Percentiles rank a stretch among this genome's conserved stretches.
These are phyloP conservation scores for Juglanconis sp. DNA, from an alignment of 2,329 filamentous ascomycete genomes.

Conservation along the genomic window DNA sequence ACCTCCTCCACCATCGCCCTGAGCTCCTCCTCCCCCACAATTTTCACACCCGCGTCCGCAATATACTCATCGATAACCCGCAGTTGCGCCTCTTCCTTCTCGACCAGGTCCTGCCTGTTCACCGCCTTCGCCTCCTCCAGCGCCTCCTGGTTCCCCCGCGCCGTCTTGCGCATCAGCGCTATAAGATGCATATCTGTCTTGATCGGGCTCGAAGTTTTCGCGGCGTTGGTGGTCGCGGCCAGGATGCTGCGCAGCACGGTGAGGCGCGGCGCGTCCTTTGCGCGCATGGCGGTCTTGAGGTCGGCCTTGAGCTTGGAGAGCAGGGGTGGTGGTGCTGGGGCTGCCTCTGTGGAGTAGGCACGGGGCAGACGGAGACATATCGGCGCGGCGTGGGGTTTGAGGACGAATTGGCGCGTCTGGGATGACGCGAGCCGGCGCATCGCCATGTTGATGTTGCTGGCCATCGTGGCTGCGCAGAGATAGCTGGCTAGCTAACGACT, in stretches of 20 bases:
- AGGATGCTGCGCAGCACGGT: constrained; percentile 67
- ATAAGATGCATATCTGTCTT: constrained; percentile 68
- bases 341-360: constrained; percentile 32
- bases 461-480: background rate
- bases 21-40: constrained; percentile 57
- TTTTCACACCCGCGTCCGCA: constrained; percentile 55
- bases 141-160: constrained; percentile 55
- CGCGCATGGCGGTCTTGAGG: constrained; percentile 64
- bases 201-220: constrained; percentile 68
- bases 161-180: constrained; percentile 62
- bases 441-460: constrained; percentile 8
- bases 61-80: constrained; percentile 64
- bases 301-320: constrained; percentile 56
- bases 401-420: constrained; percentile 2
- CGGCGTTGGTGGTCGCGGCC: constrained; percentile 69
- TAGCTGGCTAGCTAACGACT: background rate
- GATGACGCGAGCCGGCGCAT: constrained; percentile 11
- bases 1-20: constrained; percentile 48
- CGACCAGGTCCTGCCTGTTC: constrained; percentile 64
- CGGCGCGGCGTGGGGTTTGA: constrained; percentile 5
- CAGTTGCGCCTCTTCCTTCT: constrained; percentile 67
- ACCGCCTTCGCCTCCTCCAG: constrained; percentile 61
- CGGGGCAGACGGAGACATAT: constrained; percentile 22
- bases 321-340: constrained; percentile 40
- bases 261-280: constrained; percentile 62